Evolutionary conservation across 768 basidiomycete genomes (phyloP).

Genomic region (Boletellus ananiceps): DNA sequence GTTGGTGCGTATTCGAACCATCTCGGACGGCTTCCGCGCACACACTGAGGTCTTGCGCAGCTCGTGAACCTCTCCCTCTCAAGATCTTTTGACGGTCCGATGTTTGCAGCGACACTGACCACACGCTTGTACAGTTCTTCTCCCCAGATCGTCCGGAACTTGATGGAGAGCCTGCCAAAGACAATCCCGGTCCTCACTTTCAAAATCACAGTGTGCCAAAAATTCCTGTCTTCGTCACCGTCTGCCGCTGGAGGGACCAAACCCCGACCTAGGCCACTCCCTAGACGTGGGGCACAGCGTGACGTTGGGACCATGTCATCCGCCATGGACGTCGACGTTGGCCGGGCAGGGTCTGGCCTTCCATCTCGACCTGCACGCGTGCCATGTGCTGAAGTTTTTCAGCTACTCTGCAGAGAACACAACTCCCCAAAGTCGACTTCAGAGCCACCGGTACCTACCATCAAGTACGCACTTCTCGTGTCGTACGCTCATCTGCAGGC

Average conservation of each 20-base stretch:
- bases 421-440: slow-evolving; percentile 5
- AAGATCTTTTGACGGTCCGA: slow-evolving; percentile 33
- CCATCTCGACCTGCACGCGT: slow-evolving; percentile 25
- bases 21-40: not conserved
- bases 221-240: slow-evolving; percentile 30
- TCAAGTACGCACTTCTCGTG: slow-evolving; percentile 39
- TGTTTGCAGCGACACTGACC: slow-evolving; percentile 35
- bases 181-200: slow-evolving; percentile 36
- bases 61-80: slow-evolving; percentile 40
- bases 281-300: slow-evolving; percentile 19
- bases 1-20: slow-evolving; percentile 21
- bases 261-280: slow-evolving; percentile 34
- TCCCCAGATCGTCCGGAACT: slow-evolving; percentile 26
- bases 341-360: slow-evolving; percentile 18
- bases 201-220: slow-evolving; percentile 42
- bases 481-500: slow-evolving; percentile 37
- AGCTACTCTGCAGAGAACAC: slow-evolving; percentile 16
- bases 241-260: slow-evolving; percentile 12
- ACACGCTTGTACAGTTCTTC: slow-evolving; percentile 32
- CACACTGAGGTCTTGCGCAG: slow-evolving; percentile 20
- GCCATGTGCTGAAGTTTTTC: slow-evolving; percentile 27
- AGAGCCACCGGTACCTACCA: slow-evolving; percentile 9
- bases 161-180: slow-evolving; percentile 36
- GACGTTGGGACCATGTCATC: slow-evolving; percentile 4
- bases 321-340: slow-evolving; percentile 4